Percentiles rank a stretch among this genome's conserved stretches.
Conservation (phyloP, 768 basidiomycete species). For the Kwoniella mangroviensis region DNA sequence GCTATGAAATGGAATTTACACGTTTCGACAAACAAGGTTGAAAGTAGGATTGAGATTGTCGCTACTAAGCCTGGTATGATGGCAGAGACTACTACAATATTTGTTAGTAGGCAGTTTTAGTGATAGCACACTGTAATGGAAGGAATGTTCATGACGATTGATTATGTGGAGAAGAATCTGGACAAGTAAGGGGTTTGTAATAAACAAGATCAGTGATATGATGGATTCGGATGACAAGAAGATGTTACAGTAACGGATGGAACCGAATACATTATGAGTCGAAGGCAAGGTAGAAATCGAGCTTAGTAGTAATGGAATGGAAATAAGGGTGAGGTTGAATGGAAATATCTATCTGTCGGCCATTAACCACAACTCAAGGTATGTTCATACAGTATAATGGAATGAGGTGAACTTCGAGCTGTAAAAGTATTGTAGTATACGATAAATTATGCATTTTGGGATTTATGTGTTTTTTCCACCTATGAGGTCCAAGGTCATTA, state of each 20-base stretch:
- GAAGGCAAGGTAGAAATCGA: too few species aligned
- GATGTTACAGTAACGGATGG: too few species aligned
- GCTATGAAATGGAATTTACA: conserved; percentile 43
- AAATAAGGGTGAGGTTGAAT: too few species aligned
- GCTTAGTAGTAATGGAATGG: too few species aligned
- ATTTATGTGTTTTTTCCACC: neutral
- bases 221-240: too few species aligned
- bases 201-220: too few species aligned
- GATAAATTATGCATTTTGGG: neutral
- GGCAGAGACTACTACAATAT: conserved; percentile 43
- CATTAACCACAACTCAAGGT: too few species aligned
- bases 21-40: conserved; percentile 34
- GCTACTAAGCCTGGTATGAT: conserved; percentile 37
- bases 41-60: conserved; percentile 45
- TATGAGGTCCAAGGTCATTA: neutral
- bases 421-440: neutral
- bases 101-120: conserved; percentile 43
- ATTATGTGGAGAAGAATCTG: neutral
- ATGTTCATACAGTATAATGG: too few species aligned
- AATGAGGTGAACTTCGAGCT: too few species aligned
- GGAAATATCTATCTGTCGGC: too few species aligned
- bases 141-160: neutral
- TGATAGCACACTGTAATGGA: neutral
- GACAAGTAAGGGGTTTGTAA: neutral
- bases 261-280: too few species aligned